phyloP scores from a whole-genome alignment of 2,329 filamentous ascomycete genomes.

The Thielaviopsis populi region DNA sequence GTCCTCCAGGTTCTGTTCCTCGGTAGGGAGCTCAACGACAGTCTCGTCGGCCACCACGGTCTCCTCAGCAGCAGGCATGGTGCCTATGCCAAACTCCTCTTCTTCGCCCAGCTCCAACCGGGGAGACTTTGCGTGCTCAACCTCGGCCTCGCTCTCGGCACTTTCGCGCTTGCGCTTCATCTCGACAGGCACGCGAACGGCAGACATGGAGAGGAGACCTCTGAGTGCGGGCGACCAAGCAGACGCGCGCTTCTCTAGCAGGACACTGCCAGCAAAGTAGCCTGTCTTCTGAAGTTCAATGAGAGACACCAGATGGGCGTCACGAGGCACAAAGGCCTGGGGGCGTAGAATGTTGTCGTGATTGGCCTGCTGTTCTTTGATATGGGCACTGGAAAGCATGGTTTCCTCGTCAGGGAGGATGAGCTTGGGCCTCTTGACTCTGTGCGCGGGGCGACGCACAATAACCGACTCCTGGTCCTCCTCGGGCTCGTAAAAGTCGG shows the following conservation, averaged over 20 bases:
- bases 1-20: conserved; percentile 36
- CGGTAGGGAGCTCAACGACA: conserved; percentile 48
- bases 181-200: conserved; percentile 60
- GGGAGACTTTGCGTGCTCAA: conserved; percentile 53
- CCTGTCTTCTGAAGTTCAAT: conserved; percentile 87
- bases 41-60: conserved; percentile 45
- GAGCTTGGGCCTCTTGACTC: conserved; percentile 61
- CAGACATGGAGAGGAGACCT: conserved; percentile 77
- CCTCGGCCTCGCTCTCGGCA: conserved; percentile 65
- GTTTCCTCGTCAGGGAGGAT: conserved; percentile 71
- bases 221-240: conserved; percentile 86
- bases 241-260: conserved; percentile 62
- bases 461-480: conserved; percentile 43
- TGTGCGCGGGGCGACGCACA: conserved; percentile 54
- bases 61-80: conserved; percentile 27
- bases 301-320: conserved; percentile 72
- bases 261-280: conserved; percentile 73
- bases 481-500: conserved; percentile 46
- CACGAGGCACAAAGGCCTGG: conserved; percentile 68
- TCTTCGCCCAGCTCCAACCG: conserved; percentile 55
- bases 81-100: conserved; percentile 33
- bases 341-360: conserved; percentile 74
- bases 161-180: conserved; percentile 90
- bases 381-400: conserved; percentile 57
- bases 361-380: conserved; percentile 76